Percentiles rank a stretch among this genome's conserved stretches.
Evolutionary conservation across 1,139 yeast genomes (phyloP).

Genomic region (Saccharomyces hybrid): DNA sequence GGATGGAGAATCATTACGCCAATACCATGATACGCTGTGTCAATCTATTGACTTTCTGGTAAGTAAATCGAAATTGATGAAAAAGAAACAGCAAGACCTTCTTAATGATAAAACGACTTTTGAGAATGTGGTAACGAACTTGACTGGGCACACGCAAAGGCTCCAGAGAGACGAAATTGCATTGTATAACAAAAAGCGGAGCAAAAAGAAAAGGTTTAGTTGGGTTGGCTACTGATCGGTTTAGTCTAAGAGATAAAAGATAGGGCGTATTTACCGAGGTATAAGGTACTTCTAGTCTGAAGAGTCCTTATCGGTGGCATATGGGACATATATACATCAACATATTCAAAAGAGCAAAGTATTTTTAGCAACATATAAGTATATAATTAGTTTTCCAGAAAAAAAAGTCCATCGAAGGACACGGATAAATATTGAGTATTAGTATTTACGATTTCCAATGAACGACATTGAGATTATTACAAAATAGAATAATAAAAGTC

Average conservation of each 20-base stretch:
- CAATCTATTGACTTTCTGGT: conserved; percentile 21
- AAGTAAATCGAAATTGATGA: conserved; percentile 15
- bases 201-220: conserved; percentile 17
- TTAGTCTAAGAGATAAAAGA: no score
- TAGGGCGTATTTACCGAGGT: no score
- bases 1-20: conserved; percentile 8
- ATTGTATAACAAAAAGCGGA: conserved; percentile 22
- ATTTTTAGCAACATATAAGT: not conserved
- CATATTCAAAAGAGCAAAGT: not conserved
- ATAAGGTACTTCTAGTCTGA: not conserved
- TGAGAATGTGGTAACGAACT: conserved; percentile 29
- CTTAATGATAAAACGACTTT: conserved; percentile 25
- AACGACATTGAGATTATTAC: not conserved
- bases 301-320: not conserved
- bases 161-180: conserved; percentile 30
- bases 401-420: not conserved
- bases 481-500: not conserved
- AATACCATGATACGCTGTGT: conserved; percentile 25
- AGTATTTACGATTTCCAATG: not conserved
- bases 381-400: not conserved
- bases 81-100: conserved; percentile 16
- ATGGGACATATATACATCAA: not conserved
- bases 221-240: conserved; percentile 15
- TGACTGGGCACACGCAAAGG: conserved; percentile 32
- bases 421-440: not conserved